Evolutionary conservation across 2,329 filamentous ascomycete genomes (phyloP), one percentile per base, ranked within the genome.

Genomic region (Neoscytalidium dimidiatum): DNA sequence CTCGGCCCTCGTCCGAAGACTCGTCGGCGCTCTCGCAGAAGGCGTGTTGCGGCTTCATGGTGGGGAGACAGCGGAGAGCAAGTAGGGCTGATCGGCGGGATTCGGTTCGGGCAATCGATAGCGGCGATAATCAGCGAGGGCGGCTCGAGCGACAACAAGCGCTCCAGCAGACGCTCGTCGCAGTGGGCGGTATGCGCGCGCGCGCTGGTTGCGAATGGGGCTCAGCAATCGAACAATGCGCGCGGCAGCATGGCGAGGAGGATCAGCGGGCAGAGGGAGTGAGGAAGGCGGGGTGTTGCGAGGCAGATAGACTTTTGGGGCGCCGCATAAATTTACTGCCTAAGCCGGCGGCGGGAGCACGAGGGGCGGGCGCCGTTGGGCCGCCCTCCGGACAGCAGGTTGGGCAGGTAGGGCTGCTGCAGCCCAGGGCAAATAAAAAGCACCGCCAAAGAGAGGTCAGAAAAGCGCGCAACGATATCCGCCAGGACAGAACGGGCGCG

Each of bases 21-120:
- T 58, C 52, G 21, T 35, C 31, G 11, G 41, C 46, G 33, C 14
- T 43, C 38, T 64, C 62, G 51, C 23, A 56, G 52, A 52, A 23
- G n/a, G 35, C 48, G 35, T n/a, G 49, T 9, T n/a, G 29, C 11
- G 61, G 26, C 49, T 28, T 31, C 49, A 48, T 64, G 61, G 28
- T 26, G 61, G 56, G 19, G 43, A 14, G 31, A 46, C 13, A 33
- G 44, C 19, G 44, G 29, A 41, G 33, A 31, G 19, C 46, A 44
- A 29, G 46, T 13, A 41, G 48, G 26, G 60, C 26, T 17, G 60
- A 52, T 62, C 44, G 60, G 60, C 48, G 44, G 48, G 29, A 9
- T 56, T 52, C 60, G 48, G 60, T 49, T 64, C 61, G 61, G 61
- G 61, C 56, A 60, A 53, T 63, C 46, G 48, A 38, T 62, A 51